These are phyloP conservation scores for Vaccinium macrocarpon DNA, from an alignment of 148 eudicot species.

Conservation along the genomic window DNA sequence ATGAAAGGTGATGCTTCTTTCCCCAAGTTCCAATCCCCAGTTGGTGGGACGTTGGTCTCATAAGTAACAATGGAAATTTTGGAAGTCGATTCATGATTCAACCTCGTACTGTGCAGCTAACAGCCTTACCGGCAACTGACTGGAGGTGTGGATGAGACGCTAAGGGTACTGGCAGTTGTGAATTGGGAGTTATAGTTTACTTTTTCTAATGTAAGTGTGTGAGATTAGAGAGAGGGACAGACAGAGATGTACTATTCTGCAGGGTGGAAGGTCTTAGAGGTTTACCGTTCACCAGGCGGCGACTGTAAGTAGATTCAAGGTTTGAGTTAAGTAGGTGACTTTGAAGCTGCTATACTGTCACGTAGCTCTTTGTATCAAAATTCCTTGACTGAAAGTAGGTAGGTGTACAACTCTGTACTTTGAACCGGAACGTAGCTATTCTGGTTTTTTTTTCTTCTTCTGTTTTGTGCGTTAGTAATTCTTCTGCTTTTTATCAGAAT, in stretches of 20 bases:
- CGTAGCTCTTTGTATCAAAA: neutral
- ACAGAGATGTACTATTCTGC: neutral
- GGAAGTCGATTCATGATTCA: slow-evolving; percentile 46
- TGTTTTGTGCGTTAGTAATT: neutral
- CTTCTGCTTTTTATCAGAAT: neutral
- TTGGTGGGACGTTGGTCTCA: slow-evolving; percentile 37
- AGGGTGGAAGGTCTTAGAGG: slow-evolving; percentile 29
- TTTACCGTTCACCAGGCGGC: slow-evolving; percentile 37
- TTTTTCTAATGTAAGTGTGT: neutral
- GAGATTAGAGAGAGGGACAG: neutral
- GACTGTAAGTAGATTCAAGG: slow-evolving; percentile 26
- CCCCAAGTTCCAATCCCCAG: slow-evolving; percentile 40
- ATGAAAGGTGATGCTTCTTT: slow-evolving; percentile 46
- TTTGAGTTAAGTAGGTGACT: neutral
- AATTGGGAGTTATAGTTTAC: slow-evolving; percentile 25
- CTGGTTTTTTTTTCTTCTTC: neutral
- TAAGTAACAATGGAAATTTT: slow-evolving; percentile 28
- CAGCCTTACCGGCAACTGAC: slow-evolving; percentile 17
- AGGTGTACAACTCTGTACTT: neutral
- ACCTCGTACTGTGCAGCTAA: slow-evolving; percentile 36
- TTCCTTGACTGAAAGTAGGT: neutral
- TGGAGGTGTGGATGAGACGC: slow-evolving; percentile 24
- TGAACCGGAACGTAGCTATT: neutral
- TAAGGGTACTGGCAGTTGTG: slow-evolving; percentile 12
- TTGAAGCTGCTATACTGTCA: neutral